Conservation (phyloP, 2,329 filamentous ascomycete species). For the Venturia asperata region DNA sequence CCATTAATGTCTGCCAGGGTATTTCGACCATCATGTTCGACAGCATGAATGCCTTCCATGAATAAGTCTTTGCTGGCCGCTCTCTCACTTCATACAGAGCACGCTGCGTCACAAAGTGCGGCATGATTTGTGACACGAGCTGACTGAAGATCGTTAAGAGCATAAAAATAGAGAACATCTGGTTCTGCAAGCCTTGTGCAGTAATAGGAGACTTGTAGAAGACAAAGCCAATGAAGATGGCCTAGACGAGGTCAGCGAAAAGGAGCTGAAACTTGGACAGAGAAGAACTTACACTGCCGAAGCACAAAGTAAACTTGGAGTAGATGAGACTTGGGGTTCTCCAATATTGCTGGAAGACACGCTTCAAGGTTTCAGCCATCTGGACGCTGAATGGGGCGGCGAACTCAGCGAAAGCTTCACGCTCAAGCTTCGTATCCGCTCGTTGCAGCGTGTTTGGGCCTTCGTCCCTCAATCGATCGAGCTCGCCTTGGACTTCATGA, state of each 20-base stretch:
- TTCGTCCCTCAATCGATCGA: constrained; percentile 39
- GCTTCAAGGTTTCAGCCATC: constrained; percentile 58
- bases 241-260: constrained; percentile 25
- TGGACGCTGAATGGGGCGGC: constrained; percentile 67
- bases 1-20: constrained; percentile 73
- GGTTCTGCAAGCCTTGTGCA: constrained; percentile 74
- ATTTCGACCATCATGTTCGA: constrained; percentile 78
- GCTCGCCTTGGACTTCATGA: constrained; percentile 38
- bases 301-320: constrained; percentile 61
- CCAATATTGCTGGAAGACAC: constrained; percentile 90
- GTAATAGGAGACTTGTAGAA: constrained; percentile 67
- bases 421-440: constrained; percentile 39
- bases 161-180: constrained; percentile 83
- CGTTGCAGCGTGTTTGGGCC: constrained; percentile 30
- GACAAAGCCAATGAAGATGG: constrained; percentile 75
- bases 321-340: constrained; percentile 84
- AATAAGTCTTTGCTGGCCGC: constrained; percentile 75
- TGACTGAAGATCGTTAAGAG: constrained; percentile 73
- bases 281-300: constrained; percentile 34
- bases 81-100: constrained; percentile 79
- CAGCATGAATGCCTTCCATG: constrained; percentile 79
- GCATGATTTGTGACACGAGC: constrained; percentile 74
- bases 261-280: constrained; percentile 12
- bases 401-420: constrained; percentile 65
- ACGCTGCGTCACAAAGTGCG: constrained; percentile 75